phyloP scores from a whole-genome alignment of 148 eudicot species.

The Silene conica region DNA sequence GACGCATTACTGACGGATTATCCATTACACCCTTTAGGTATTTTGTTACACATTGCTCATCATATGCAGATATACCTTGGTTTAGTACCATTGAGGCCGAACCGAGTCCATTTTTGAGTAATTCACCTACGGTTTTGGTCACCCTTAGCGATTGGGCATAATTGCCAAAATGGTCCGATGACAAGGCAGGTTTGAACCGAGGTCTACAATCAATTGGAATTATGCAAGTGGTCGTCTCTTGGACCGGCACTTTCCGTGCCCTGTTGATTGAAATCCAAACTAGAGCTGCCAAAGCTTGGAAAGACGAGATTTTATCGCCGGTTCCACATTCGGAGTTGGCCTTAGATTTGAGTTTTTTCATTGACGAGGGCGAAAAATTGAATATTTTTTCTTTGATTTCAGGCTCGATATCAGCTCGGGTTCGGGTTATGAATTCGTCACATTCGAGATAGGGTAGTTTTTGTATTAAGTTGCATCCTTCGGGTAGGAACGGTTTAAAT shows the following conservation, averaged over 20 bases:
- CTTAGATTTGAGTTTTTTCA: conserved; percentile 6
- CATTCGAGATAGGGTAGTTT: conserved; percentile 15
- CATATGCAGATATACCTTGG: conserved; percentile 40
- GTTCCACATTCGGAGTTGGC: conserved; percentile 21
- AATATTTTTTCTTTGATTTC: conserved; percentile 14
- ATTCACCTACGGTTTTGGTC: conserved; percentile 29
- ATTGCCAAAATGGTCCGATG: conserved; percentile 57
- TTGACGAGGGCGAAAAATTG: conserved; percentile 6
- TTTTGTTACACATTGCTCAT: conserved; percentile 5
- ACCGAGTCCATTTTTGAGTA: conserved; percentile 37
- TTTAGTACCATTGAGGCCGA: conserved; percentile 37
- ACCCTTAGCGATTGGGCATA: conserved; percentile 29
- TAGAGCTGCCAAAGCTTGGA: conserved; percentile 59
- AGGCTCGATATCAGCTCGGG: background rate
- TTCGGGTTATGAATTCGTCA: conserved; percentile 7
- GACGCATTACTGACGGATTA: background rate
- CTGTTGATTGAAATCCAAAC: conserved; percentile 68
- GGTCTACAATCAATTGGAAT: conserved; percentile 51
- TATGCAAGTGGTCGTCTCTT: conserved; percentile 15
- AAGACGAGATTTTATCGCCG: no score
- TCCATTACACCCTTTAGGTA: background rate
- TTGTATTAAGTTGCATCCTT: background rate
- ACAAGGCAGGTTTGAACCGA: conserved; percentile 47
- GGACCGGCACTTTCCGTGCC: conserved; percentile 33
- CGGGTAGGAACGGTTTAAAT: background rate